Conservation (phyloP, 371 early-diverging fungal species). For the Lichtheimia hyalospora region DNA sequence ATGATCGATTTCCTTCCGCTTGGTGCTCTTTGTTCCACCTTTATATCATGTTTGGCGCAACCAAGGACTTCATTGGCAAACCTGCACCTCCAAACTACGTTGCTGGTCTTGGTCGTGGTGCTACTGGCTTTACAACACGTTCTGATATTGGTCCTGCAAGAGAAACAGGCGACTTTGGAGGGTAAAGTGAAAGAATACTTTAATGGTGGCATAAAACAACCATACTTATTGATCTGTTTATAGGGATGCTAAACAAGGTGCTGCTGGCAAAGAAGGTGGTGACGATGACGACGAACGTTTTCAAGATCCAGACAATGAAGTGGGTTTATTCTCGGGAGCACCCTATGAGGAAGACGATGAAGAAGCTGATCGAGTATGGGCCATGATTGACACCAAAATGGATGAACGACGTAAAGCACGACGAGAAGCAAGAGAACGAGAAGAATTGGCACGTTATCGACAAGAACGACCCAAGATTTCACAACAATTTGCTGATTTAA, state of each 20-base stretch:
- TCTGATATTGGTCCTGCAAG: slow-evolving; percentile 97
- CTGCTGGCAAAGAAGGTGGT: slow-evolving; percentile 44
- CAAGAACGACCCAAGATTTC: slow-evolving; percentile 73
- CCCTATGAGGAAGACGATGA: slow-evolving; percentile 97
- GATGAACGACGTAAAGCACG: slow-evolving; percentile 83
- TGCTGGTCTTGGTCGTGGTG: slow-evolving; percentile 95
- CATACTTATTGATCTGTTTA: background rate
- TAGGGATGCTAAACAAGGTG: slow-evolving; percentile 41
- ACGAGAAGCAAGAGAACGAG: slow-evolving; percentile 66
- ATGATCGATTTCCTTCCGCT: too few species aligned
- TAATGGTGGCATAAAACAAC: background rate
- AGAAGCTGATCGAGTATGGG: slow-evolving; percentile 95
- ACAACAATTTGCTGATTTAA: slow-evolving; percentile 90
- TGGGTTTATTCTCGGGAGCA: slow-evolving; percentile 82
- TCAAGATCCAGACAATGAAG: slow-evolving; percentile 95
- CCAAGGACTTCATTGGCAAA: slow-evolving; percentile 85
- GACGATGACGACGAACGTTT: slow-evolving; percentile 76
- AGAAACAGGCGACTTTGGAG: slow-evolving; percentile 60
- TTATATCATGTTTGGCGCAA: slow-evolving; percentile 63
- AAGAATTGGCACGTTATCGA: slow-evolving; percentile 55
- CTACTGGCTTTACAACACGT: slow-evolving; percentile 97
- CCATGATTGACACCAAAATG: slow-evolving; percentile 88
- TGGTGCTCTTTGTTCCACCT: too few species aligned
- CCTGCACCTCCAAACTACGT: slow-evolving; percentile 91
- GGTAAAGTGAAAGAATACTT: slow-evolving; percentile 24